Evolutionary conservation across 768 basidiomycete genomes (phyloP), one percentile per base, ranked within the genome.

Genomic region (Mycena vulgaris): DNA sequence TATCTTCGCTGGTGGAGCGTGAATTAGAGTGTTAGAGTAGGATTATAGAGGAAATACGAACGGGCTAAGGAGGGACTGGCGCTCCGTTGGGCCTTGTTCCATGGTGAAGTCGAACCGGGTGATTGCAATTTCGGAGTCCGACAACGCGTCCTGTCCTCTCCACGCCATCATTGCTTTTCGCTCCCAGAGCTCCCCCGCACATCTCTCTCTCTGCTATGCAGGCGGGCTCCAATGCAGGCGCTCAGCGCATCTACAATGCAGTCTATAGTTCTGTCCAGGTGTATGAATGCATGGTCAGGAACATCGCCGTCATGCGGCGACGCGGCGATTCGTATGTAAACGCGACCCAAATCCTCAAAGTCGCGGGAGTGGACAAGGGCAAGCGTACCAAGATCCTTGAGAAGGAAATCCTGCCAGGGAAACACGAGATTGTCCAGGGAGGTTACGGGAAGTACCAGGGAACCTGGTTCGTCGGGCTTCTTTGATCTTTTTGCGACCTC

Each of bases 371-470:
- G 70, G 96, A 97, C 84, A 99, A 99, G 82, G 96, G 96, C 1
- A 90, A 93, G 49, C 89, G 98, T 45, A 98, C 97, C 19, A 98
- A 98, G 88, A 98, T 99, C 62, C 85, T 95, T 17, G 94, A 99
- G 87, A 98, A 97, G 81, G 97, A 99, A 83, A 95, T 99, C 71
- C 88, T 97, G 48, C 93, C 94, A 65, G 96, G 96, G 53, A 93
- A 93, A 81, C 95, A 98, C 81, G 97, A 99, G 81, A 99, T 99
- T 80, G 95, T 99, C 7, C 98, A 99, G 80, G 98, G 98, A 42
- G 98, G 98, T 33, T 99, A 99, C 79, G 98, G 98, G 28, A 97
- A 98, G 84, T 99, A 98, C 80, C 98, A 99, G 80, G 98, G 98
- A 73, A 99, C 97, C 65, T 99, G 98, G 97, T 97, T 77, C 78